Evolutionary conservation across 371 early-diverging fungal species (phyloP), one percentile per base, ranked within the genome.

Genomic region (Syncephalastrum monosporum): DNA sequence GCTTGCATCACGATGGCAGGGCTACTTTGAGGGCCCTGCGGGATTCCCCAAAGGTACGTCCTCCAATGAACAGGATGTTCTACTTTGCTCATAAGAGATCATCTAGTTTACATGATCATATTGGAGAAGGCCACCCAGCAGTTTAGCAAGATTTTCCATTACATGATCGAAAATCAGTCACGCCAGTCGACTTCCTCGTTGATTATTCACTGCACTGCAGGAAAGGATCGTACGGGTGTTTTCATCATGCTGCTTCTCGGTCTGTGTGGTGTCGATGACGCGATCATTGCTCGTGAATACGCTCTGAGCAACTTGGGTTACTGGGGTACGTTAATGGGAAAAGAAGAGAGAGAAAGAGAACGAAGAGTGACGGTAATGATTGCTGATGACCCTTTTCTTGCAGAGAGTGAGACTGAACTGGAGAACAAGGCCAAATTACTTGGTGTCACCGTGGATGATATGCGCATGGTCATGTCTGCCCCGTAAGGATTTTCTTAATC

Each of bases 191-290:
- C 65, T 14, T 53, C 67, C 15, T 66, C 92, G 1, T 78, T 93
- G 8, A 74, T 92, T 57, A 84, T 94, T 33, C 94, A 94, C 63
- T 94, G 94, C 71, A 88, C 91, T 13, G 91, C 91, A 25, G 94
- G 94, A 48, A 94, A 94, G 70, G 95, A 94, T 61, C 82, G 95
- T 46, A 94, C 95, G 1, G 95, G 95, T 15, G 74, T 94, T 27
- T 81, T 88, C 44, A 79, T 81, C 21, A 88, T 90, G 69, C 62
- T 95, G 49, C 57, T 93, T 29, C 77, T 90, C 42, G 80, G 82
- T 27, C 73, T 90, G 15, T 82, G 87, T 49, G 91, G 85, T 10
- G 91, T 93, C 0, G 81, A 85, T 54, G 88, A 88, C 33, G 83
- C 84, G 42, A 67, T 84, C 56, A 91, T 95, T 62, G 85, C 89